Base-by-base conservation (phyloP, 1,284 basidiomycete species). In the Trametes hirsuta region DNA sequence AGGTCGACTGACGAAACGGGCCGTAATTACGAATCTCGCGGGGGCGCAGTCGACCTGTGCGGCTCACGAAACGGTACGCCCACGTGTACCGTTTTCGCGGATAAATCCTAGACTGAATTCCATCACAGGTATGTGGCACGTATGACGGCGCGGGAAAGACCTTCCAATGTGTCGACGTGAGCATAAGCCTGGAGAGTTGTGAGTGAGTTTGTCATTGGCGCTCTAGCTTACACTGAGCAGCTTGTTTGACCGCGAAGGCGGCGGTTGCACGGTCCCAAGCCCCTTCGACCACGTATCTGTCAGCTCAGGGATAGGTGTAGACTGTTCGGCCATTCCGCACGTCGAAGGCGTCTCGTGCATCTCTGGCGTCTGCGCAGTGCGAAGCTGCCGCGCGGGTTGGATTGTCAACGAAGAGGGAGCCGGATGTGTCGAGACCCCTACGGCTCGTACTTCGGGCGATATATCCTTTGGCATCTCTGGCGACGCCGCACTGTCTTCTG, bases 321-420 rank as follows among this genome's bases (percentile, higher is more conserved):
- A 77, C 62, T 76, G 74, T 61, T 69, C 71, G 36, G 67, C 69
- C 22, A 68, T 78, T 44, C 61, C 70, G 2, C 59, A 69, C 39
- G 72, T 73, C 41, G 53, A 62, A 22, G 64, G 67, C 37, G 75
- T 75, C 25, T 53, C 69, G 14, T 77, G 76, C 61, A 54, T 65
- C 8, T 37, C 37, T 11, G 72, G 75, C 22, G 51, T 51, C 14
- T 78, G 77, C 61, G 61, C 67, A n/a, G 70, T 77, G 21, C 44
- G 61, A 24, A 58, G 58, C 22, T 76, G 76, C 63, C 53, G 61
- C 14, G 48, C 53, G 21, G 74, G 74, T 15, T 76, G 63, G 67
- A 60, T 47, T 21, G 59, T 71, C 30, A 59, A 65, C 44, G 30
- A 42, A 15, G 50, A 61, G 21, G 63, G 63, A 25, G 47, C 64